phyloP scores from a whole-genome alignment of 2,329 filamentous ascomycete genomes.

The Fusarium albosuccineum region DNA sequence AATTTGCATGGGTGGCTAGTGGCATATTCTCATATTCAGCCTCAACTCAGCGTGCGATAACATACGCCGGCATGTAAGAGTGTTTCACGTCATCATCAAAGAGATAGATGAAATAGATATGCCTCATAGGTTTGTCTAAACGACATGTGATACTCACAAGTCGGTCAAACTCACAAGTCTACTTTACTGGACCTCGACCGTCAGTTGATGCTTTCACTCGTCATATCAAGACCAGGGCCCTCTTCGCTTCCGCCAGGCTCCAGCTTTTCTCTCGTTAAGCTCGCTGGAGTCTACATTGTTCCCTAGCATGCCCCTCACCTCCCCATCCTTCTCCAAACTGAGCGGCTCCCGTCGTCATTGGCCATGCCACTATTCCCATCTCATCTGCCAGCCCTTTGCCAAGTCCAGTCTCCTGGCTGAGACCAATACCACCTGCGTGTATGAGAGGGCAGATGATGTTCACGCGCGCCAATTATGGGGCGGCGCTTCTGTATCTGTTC shows the following conservation, averaged over 20 bases:
- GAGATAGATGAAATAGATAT: not conserved
- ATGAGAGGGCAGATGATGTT: not conserved
- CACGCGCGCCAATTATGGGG: not conserved
- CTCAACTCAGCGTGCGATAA: not conserved
- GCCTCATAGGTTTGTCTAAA: not conserved
- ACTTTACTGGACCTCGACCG: not conserved
- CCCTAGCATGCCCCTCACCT: conserved; percentile 5
- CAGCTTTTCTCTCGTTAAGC: not conserved
- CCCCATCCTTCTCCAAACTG: not conserved
- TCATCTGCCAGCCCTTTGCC: not conserved
- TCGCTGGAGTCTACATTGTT: not conserved
- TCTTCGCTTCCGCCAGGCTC: conserved; percentile 8
- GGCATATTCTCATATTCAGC: not conserved
- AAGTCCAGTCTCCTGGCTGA: not conserved
- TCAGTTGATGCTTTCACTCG: not conserved
- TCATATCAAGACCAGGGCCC: not conserved
- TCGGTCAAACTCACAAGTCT: not conserved
- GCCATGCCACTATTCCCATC: not conserved
- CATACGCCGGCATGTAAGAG: not conserved
- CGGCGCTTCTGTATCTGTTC: not conserved
- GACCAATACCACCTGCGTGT: not conserved
- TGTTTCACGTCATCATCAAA: not conserved
- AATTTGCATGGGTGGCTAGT: not conserved
- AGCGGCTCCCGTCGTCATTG: not conserved
- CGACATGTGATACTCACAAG: too few species aligned